These are phyloP conservation scores for Diaporthe velutina DNA, from an alignment of 2,329 filamentous ascomycete species.

Conservation along the genomic window DNA sequence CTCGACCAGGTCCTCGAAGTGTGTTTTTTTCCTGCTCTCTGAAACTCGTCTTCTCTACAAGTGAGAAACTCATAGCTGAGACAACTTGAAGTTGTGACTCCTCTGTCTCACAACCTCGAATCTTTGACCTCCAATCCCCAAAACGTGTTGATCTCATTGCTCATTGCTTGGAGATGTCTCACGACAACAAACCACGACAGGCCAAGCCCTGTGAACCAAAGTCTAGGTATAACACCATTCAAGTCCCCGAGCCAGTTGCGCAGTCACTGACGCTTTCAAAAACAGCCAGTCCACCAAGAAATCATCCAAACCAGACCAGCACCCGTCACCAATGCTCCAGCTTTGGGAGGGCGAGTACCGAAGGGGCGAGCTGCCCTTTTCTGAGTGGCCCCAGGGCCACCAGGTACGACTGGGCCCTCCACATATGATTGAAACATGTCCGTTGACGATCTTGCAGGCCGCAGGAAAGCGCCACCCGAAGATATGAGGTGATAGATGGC, in stretches of 20 bases:
- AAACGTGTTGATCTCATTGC: background rate
- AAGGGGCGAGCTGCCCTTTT: slow-evolving; percentile 24
- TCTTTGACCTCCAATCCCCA: background rate
- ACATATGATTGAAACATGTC: background rate
- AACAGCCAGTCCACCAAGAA: slow-evolving; percentile 5
- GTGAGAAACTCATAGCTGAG: slow-evolving; percentile 3
- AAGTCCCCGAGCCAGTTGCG: background rate
- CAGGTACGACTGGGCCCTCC: slow-evolving; percentile 1
- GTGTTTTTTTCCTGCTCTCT: slow-evolving; percentile 25
- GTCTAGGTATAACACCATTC: slow-evolving; percentile 12
- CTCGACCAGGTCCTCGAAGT: slow-evolving; percentile 19
- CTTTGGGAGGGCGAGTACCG: slow-evolving; percentile 34
- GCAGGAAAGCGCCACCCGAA: background rate
- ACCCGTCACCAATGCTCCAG: slow-evolving; percentile 36
- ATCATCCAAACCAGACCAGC: background rate
- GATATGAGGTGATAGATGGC: background rate
- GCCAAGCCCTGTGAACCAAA: slow-evolving; percentile 17
- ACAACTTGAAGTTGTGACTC: background rate
- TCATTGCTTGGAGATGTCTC: slow-evolving; percentile 31
- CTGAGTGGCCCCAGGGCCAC: slow-evolving; percentile 22
- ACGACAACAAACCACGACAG: slow-evolving; percentile 29
- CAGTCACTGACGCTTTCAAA: background rate
- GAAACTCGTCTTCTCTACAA: slow-evolving; percentile 9
- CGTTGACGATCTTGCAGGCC: slow-evolving; percentile 24
- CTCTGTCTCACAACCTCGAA: background rate